Percentiles rank a stretch among this genome's conserved stretches.
phyloP scores from a whole-genome alignment of 2,329 filamentous ascomycete species.

The Aspergillus piperis region DNA sequence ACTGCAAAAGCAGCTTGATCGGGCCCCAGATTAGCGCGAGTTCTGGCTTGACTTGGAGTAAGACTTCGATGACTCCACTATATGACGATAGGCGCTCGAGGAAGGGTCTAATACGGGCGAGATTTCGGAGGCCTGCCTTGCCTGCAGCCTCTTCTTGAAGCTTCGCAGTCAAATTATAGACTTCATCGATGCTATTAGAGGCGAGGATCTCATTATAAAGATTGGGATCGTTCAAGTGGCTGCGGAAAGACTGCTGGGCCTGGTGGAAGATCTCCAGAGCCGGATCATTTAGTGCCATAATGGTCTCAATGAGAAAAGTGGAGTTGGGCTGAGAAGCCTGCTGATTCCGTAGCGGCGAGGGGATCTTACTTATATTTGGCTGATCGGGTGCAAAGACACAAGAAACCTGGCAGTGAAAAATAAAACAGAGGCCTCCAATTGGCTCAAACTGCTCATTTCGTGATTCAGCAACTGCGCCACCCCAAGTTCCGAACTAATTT shows the following conservation, averaged over 20 bases:
- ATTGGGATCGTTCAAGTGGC: background rate
- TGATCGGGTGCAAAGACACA: too few species aligned
- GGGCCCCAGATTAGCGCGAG: conserved; percentile 8
- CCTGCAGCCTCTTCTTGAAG: background rate
- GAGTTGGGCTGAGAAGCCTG: too few species aligned
- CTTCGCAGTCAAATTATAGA: background rate
- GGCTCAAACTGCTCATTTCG: too few species aligned
- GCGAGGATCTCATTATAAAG: conserved; percentile 2
- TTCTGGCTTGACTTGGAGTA: conserved; percentile 3
- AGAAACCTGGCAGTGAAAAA: too few species aligned
- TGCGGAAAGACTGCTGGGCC: background rate
- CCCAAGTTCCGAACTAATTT: too few species aligned
- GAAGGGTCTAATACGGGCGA: background rate
- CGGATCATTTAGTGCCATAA: background rate
- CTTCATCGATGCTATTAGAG: background rate
- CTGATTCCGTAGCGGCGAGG: too few species aligned
- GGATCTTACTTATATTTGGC: too few species aligned
- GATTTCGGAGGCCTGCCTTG: background rate
- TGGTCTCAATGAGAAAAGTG: too few species aligned
- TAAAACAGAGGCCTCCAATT: too few species aligned
- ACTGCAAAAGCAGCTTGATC: conserved; percentile 5
- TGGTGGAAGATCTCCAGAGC: background rate
- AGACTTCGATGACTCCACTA: background rate
- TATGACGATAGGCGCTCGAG: conserved; percentile 1
- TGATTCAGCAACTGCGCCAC: too few species aligned